Evolutionary conservation across 179 eudicot genomes (phyloP), one percentile per base, ranked within the genome.

Genomic region (Spergularia azorica): DNA sequence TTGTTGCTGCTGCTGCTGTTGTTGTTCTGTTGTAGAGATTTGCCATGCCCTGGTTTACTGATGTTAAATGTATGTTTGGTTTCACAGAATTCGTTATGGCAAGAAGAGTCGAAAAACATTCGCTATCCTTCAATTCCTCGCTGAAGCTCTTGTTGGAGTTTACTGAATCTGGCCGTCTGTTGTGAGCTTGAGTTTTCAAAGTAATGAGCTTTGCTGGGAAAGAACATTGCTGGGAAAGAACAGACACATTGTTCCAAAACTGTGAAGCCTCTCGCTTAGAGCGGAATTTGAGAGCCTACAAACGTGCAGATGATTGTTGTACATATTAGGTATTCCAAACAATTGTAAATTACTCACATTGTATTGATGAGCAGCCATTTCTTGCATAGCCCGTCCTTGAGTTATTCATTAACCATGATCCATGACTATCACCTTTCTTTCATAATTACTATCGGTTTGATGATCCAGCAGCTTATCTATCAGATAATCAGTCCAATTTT

Each of bases 331-430:
- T 18, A 39, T 14, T 39, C 10, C 58, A 72, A 59, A 38, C 66
- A 58, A 72, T 72, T 72, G 75, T 41, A 72, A n/a, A 72, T 56
- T 32, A 7, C 3, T 20, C 10, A 8, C 43, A 71, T 39, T 38
- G 36, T 15, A 0, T 57, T 11, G 75, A 36, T 56, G 74, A 71
- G 62, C 14, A 56, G 9, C 21, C 51, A 56, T 38, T 56, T 38
- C 38, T 13, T 71, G 48, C 50, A 55, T 14, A 71, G 64, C 64
- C 8, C 21, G 20, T 61, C 8, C 38, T 7, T 6, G 50, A 46
- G 50, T 46, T 46, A 46, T 46, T 46, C 50, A 9, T 46, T 6
- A 46, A 6, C 9, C 50, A 9, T 43, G 5, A 43, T 43, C 8
- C 48, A 43, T 0, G 50, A 46, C 1, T 46, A 46, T 46, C 50